Percentiles rank a stretch among this genome's conserved stretches.
Conservation (phyloP, 495 filamentous ascomycete genomes). For the Aspergillus campestris region DNA sequence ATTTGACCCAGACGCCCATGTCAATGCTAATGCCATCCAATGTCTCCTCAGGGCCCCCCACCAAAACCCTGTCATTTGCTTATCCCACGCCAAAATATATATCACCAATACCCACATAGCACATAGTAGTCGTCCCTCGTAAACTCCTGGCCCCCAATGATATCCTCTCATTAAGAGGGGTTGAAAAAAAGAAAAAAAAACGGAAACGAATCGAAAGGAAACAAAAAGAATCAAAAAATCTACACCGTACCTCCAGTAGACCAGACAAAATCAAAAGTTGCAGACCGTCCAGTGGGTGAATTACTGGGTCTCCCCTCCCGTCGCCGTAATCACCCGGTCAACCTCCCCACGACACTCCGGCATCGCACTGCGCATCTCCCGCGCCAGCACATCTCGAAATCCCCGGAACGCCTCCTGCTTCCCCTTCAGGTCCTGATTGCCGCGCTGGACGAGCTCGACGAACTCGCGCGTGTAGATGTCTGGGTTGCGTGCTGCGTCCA, state of each 20-base stretch:
- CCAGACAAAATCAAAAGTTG: not conserved
- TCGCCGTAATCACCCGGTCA: slow-evolving; percentile 46
- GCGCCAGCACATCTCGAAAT: slow-evolving; percentile 75
- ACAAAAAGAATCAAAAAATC: not conserved
- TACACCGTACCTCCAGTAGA: not conserved
- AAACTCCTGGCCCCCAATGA: no score
- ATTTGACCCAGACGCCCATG: no score
- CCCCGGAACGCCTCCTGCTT: slow-evolving; percentile 69
- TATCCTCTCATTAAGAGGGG: not conserved
- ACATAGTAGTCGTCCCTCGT: no score
- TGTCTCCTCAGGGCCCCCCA: no score
- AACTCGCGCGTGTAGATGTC: slow-evolving; percentile 98
- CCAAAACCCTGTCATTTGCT: no score
- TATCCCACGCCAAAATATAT: no score
- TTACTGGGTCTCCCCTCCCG: slow-evolving; percentile 13
- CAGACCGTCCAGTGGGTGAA: not conserved
- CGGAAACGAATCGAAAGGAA: not conserved
- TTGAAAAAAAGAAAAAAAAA: not conserved
- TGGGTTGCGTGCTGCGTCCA: slow-evolving; percentile 87
- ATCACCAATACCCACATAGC: no score
- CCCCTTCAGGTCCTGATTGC: slow-evolving; percentile 79
- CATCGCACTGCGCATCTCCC: slow-evolving; percentile 69
- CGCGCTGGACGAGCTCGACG: slow-evolving; percentile 77
- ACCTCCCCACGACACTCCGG: slow-evolving; percentile 71
- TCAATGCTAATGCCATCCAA: no score